These are phyloP conservation scores for Aspergillus sp. DNA, from an alignment of 2,329 filamentous ascomycete species.

Conservation along the genomic window DNA sequence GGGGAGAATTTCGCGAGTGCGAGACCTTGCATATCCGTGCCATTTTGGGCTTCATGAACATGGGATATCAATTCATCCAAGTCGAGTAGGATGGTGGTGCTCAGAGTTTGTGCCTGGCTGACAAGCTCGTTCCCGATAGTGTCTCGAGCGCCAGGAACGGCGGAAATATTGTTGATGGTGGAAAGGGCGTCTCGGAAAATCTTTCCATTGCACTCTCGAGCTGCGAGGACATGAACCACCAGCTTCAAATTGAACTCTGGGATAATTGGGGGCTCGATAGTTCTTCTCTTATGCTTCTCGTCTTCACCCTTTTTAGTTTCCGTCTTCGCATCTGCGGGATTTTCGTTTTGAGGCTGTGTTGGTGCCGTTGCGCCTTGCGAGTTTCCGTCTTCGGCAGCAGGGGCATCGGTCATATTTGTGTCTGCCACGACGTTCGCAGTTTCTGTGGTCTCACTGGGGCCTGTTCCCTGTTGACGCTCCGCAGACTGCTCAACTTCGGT, in stretches of 20 bases:
- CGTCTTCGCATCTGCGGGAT: slow-evolving; percentile 25
- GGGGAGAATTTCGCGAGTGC: slow-evolving; percentile 95
- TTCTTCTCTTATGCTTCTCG: slow-evolving; percentile 59
- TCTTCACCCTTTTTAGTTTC: slow-evolving; percentile 47
- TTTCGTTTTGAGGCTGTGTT: slow-evolving; percentile 33
- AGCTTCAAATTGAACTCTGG: slow-evolving; percentile 86
- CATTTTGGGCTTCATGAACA: slow-evolving; percentile 80
- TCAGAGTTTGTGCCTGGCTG: slow-evolving; percentile 78
- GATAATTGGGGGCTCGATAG: slow-evolving; percentile 76
- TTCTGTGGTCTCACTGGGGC: slow-evolving; percentile 27
- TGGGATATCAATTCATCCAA: slow-evolving; percentile 82
- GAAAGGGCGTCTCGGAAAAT: slow-evolving; percentile 97
- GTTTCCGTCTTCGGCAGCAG: slow-evolving; percentile 31
- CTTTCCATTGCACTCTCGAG: slow-evolving; percentile 93
- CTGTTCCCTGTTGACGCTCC: slow-evolving; percentile 23
- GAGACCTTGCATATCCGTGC: slow-evolving; percentile 92
- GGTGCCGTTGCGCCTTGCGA: slow-evolving; percentile 25
- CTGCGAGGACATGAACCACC: slow-evolving; percentile 95
- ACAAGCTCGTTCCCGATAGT: slow-evolving; percentile 93
- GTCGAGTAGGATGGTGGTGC: slow-evolving; percentile 79
- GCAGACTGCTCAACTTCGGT: slow-evolving; percentile 17
- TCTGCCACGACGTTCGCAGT: slow-evolving; percentile 31
- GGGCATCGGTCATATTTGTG: slow-evolving; percentile 41
- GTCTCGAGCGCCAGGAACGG: slow-evolving; percentile 84
- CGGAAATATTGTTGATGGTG: slow-evolving; percentile 97